Evolutionary conservation across 345 rosid genomes (phyloP).

Genomic region (Ailanthus altissimus): DNA sequence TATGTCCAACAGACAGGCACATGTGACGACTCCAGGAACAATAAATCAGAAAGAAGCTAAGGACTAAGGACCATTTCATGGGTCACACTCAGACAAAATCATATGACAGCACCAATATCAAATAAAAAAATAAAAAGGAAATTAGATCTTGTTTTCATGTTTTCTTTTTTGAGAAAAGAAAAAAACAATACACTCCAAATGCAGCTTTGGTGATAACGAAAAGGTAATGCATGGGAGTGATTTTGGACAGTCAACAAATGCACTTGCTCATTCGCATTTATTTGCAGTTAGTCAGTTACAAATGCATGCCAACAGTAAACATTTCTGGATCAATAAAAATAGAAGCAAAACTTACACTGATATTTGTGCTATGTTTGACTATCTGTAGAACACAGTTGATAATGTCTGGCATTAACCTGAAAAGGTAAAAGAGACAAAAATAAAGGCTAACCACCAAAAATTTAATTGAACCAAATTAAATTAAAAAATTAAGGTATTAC

Average conservation of each 20-base stretch:
- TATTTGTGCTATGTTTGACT: slow-evolving; percentile 50
- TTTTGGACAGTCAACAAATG: not conserved
- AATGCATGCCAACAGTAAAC: slow-evolving; percentile 14
- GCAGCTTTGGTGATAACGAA: slow-evolving; percentile 20
- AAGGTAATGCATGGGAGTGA: not conserved
- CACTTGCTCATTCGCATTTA: not conserved
- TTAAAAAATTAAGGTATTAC: slow-evolving; percentile 39
- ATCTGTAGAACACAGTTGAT: slow-evolving; percentile 60
- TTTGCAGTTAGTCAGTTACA: slow-evolving; percentile 8
- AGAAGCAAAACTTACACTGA: slow-evolving; percentile 51
- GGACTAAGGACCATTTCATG: not conserved
- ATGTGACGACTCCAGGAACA: slow-evolving; percentile 15
- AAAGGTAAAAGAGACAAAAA: slow-evolving; percentile 10
- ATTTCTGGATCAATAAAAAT: slow-evolving; percentile 13
- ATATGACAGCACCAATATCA: slow-evolving; percentile 1
- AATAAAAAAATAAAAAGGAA: not conserved
- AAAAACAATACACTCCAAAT: not conserved
- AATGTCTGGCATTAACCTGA: slow-evolving; percentile 77
- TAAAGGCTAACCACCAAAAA: slow-evolving; percentile 2
- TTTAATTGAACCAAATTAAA: slow-evolving; percentile 3
- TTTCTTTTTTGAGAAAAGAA: not conserved
- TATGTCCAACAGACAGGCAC: slow-evolving; percentile 20
- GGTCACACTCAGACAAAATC: no score
- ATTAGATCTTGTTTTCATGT: not conserved
- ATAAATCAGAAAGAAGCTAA: slow-evolving; percentile 14